These are phyloP conservation scores for Lactarius deliciosus DNA, from an alignment of 768 basidiomycete species.

Conservation along the genomic window DNA sequence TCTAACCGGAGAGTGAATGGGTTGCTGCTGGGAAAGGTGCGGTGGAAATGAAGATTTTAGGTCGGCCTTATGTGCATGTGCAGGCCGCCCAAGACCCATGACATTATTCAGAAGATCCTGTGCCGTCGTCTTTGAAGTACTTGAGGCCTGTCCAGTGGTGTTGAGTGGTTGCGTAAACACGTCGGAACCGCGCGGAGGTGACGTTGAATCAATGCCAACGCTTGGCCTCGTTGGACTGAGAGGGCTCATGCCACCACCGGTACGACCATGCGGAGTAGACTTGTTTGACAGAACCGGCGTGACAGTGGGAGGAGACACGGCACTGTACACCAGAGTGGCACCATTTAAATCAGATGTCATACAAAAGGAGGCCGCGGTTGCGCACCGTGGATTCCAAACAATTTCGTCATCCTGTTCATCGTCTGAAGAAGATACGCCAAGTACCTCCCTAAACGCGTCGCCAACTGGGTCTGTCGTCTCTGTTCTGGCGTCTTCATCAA, in stretches of 20 bases:
- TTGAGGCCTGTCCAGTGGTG: conserved; percentile 22
- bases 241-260: conserved; percentile 20
- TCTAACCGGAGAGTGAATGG: conserved; percentile 18
- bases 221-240: conserved; percentile 18
- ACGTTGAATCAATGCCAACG: conserved; percentile 29
- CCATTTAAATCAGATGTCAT: not conserved
- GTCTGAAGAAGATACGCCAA: conserved; percentile 47
- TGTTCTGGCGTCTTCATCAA: conserved; percentile 55
- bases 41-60: conserved; percentile 21
- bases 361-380: not conserved
- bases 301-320: conserved; percentile 18
- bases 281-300: conserved; percentile 20
- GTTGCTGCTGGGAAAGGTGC: conserved; percentile 20
- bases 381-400: conserved; percentile 69
- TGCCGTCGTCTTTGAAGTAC: conserved; percentile 50
- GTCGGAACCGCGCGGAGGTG: conserved; percentile 35
- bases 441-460: conserved; percentile 57
- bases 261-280: conserved; percentile 15
- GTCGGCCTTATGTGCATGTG: conserved; percentile 30
- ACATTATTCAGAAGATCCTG: conserved; percentile 64
- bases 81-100: conserved; percentile 39
- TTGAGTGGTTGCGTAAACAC: conserved; percentile 30
- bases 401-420: conserved; percentile 70
- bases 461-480: conserved; percentile 74
- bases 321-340: not conserved